A percentile compares a stretch with the other conserved stretches of the same genome.
Evolutionary conservation across 2,329 filamentous ascomycete genomes (phyloP).

Genomic region (Ascochyta clinopodiicola): DNA sequence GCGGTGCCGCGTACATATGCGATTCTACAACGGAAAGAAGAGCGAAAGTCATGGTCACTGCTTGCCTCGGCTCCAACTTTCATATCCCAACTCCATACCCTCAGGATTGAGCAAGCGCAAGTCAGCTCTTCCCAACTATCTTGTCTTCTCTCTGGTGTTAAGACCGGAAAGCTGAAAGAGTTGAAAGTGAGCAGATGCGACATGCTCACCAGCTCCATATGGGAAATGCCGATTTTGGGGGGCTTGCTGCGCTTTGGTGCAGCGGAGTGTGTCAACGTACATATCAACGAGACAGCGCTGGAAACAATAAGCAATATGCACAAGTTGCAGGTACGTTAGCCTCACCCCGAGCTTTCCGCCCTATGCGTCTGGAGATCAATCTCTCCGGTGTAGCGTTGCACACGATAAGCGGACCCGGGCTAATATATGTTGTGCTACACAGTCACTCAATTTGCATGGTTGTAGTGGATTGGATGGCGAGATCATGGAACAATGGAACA

Average conservation of each 20-base stretch:
- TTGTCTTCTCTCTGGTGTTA: background rate
- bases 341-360: background rate
- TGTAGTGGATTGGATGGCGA: slow-evolving; percentile 34
- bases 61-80: background rate
- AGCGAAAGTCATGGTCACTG: slow-evolving; percentile 4
- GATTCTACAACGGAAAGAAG: background rate
- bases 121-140: background rate
- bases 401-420: slow-evolving; percentile 27
- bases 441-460: slow-evolving; percentile 38
- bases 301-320: slow-evolving; percentile 18
- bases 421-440: slow-evolving; percentile 9
- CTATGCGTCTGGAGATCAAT: too few species aligned
- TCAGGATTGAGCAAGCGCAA: background rate
- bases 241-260: background rate
- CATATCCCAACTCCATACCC: background rate
- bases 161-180: background rate
- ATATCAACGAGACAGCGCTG: background rate
- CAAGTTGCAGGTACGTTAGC: slow-evolving; percentile 11
- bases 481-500: slow-evolving; percentile 29
- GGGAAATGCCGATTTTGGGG: background rate
- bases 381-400: slow-evolving; percentile 24
- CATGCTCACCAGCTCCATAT: slow-evolving; percentile 11
- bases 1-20: background rate
- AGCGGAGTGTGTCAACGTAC: background rate
- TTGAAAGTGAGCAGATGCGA: slow-evolving; percentile 4